Base-by-base conservation (phyloP, 2,329 filamentous ascomycete genomes). In the Colletotrichum viniferum region DNA sequence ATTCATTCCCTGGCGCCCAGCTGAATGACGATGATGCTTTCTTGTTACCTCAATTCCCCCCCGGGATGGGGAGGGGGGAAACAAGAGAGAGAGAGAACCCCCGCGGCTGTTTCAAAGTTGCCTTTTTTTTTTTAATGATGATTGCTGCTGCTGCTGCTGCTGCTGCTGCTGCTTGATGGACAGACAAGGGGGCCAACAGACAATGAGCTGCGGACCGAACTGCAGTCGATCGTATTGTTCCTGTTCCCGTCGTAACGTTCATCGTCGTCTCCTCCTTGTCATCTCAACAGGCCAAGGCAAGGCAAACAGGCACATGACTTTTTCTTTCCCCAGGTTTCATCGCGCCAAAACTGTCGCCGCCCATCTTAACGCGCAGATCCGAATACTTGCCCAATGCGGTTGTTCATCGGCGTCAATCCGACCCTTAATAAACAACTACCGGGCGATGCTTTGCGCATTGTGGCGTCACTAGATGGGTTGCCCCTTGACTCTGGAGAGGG, bases 271-370 rank as follows among this genome's bases (percentile, higher is more conserved):
- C 21, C 26, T 24, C 21, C 24, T 16, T 38, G 24, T 30, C 43
- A 56, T 36, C 32, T 28, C 18, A 24, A 18, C 62, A 18, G 16
- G 21, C 58, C 30, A 21, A 63, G 56, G 56, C 28, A 26, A 5
- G 36, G 70, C 55, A 55, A 48, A 48, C 38, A n/a, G 38, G 38
- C 38, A 48, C 38, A 48, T 48, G 38, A 48, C 38, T 58, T 66
- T 71, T 48, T 8, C 7, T 9, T 74, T 71, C 69, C 68, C 69
- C 62, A 56, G 69, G 56, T 62, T 72, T 72, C 62, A 74, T 72
- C 58, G 62, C 62, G 36, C 43, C 38, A 71, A 65, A 56, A 16
- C 38, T 52, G 48, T 58, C 34, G 32, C 30, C 36, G 32, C 30
- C 36, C 58, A 61, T n/a, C 14, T 18, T 52, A 13, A 32, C 34